These are phyloP conservation scores for Salix udensis DNA, from an alignment of 345 rosid species.

Conservation along the genomic window DNA sequence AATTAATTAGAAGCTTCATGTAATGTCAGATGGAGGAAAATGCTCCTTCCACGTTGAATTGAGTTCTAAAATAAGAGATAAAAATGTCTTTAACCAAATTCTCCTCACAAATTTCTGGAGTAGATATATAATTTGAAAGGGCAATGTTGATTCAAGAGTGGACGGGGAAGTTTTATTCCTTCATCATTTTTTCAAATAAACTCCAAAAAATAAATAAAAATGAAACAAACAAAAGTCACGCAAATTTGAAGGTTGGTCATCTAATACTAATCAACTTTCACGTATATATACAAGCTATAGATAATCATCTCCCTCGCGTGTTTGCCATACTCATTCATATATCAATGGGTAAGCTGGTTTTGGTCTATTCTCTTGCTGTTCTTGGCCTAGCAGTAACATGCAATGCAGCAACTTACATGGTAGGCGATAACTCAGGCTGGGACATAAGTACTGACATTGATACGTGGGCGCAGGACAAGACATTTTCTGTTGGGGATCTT, in stretches of 20 bases:
- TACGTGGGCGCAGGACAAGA: slow-evolving; percentile 64
- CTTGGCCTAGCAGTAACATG: slow-evolving; percentile 30
- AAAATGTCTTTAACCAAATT: neutral
- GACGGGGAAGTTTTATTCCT: neutral
- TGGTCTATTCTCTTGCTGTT: slow-evolving; percentile 26
- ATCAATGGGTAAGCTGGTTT: slow-evolving; percentile 35
- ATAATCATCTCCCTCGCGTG: slow-evolving; percentile 1
- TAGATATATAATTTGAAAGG: neutral
- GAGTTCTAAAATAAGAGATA: neutral
- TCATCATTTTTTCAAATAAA: neutral
- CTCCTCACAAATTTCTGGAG: neutral
- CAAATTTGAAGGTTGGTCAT: slow-evolving; percentile 38
- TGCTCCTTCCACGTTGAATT: neutral
- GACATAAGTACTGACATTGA: slow-evolving; percentile 76
- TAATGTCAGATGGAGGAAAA: neutral
- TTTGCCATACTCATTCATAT: neutral
- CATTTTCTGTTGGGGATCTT: slow-evolving; percentile 69
- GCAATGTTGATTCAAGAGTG: neutral
- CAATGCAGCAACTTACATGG: slow-evolving; percentile 55
- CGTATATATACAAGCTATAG: slow-evolving; percentile 1
- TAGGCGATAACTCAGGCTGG: slow-evolving; percentile 90
- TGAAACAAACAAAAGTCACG: slow-evolving; percentile 1
- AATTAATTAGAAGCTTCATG: neutral
- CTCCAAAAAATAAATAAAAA: too few species aligned
- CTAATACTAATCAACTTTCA: slow-evolving; percentile 22